A percentile compares a stretch with the other conserved stretches of the same genome.
phyloP scores from a whole-genome alignment of 140 eudicot genomes.

The Flaveria floridana region DNA sequence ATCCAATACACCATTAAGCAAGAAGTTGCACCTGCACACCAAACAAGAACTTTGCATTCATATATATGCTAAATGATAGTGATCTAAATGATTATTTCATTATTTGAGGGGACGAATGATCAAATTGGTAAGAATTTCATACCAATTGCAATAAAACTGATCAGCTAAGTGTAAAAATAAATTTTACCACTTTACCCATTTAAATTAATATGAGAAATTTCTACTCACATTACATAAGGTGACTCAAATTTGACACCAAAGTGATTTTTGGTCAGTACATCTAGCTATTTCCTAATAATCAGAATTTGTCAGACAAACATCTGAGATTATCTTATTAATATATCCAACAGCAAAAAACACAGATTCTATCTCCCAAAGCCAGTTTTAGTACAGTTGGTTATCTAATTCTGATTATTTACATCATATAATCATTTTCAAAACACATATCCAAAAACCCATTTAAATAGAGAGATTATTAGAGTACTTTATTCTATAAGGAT shows the following conservation, averaged over 20 bases:
- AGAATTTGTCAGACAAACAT: not conserved
- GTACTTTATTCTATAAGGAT: conserved; percentile 92
- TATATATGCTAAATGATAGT: not conserved
- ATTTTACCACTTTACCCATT: not conserved
- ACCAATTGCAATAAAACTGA: not conserved
- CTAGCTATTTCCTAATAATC: not conserved
- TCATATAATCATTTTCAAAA: not conserved
- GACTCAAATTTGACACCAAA: not conserved
- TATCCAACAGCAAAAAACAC: not conserved
- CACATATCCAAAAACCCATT: conserved; percentile 4
- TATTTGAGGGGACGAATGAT: not conserved
- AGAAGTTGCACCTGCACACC: conserved; percentile 71
- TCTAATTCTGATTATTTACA: not conserved
- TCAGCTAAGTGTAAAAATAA: not conserved
- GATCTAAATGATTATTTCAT: not conserved
- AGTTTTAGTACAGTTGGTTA: not conserved
- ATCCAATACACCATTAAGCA: conserved; percentile 74
- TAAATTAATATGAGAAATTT: not conserved
- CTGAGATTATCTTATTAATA: conserved; percentile 1
- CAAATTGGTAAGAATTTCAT: not conserved
- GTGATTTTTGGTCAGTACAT: not conserved
- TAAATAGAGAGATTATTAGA: conserved; percentile 19
- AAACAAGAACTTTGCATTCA: conserved; percentile 8
- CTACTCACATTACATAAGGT: not conserved
- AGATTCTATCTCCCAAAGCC: not conserved